A percentile compares a stretch with the other conserved stretches of the same genome.
Conservation (phyloP, 768 basidiomycete species). For the Candolleomyces aberdarensis region DNA sequence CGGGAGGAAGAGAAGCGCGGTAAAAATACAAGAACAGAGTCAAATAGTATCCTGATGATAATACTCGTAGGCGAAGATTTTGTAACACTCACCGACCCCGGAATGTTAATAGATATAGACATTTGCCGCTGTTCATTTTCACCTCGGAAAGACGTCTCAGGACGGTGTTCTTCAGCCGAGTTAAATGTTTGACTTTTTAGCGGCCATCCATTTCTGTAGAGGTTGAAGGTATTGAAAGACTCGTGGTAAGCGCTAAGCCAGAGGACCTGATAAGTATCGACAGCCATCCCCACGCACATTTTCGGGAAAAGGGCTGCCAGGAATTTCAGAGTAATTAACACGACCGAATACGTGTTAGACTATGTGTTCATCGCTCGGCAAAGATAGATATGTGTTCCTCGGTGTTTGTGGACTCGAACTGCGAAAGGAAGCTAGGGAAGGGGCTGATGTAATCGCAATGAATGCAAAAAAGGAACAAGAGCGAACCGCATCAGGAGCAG, state of each 20-base stretch:
- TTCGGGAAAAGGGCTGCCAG: neutral
- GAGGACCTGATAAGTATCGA: too few species aligned
- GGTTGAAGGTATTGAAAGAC: too few species aligned
- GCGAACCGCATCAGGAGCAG: slow-evolving; percentile 3
- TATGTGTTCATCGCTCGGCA: neutral
- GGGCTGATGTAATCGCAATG: slow-evolving; percentile 8
- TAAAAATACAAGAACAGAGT: neutral
- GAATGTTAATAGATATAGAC: slow-evolving; percentile 2
- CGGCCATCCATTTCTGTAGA: too few species aligned
- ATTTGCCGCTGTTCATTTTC: slow-evolving; percentile 2
- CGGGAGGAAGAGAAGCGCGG: neutral
- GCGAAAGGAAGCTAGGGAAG: slow-evolving; percentile 5
- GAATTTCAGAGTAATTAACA: neutral
- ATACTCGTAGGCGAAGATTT: neutral
- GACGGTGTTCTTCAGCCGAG: neutral
- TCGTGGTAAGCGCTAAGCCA: too few species aligned
- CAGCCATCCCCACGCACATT: neutral
- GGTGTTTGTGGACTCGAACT: slow-evolving; percentile 6
- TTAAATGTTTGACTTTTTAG: neutral
- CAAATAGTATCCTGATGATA: neutral
- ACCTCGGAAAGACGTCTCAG: slow-evolving; percentile 3
- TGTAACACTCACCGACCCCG: neutral
- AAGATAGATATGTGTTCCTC: slow-evolving; percentile 2
- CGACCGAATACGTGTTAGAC: neutral
- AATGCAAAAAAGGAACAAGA: slow-evolving; percentile 12